phyloP scores from a whole-genome alignment of 148 eudicot genomes.

The Polygonum aviculare region DNA sequence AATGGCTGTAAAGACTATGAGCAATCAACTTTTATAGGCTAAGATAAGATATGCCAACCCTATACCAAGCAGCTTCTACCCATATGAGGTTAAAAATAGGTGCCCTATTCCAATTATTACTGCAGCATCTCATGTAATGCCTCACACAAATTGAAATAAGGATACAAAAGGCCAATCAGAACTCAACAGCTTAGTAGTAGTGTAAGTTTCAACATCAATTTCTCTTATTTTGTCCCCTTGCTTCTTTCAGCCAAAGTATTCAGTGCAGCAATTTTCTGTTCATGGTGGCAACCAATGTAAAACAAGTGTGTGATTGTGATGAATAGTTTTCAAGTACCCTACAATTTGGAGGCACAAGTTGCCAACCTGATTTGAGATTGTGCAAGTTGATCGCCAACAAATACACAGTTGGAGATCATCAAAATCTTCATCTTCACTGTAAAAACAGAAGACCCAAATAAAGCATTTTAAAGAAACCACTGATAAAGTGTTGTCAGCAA shows the following conservation, averaged over 20 bases:
- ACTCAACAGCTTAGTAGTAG: neutral
- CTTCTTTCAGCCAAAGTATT: neutral
- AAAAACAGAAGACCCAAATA: neutral
- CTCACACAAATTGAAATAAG: constrained; percentile 3
- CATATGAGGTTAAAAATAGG: constrained; percentile 3
- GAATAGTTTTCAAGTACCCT: neutral
- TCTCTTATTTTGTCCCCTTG: neutral
- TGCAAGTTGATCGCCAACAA: neutral
- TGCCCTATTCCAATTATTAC: neutral
- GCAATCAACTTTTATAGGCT: neutral
- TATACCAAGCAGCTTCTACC: neutral
- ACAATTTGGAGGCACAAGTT: neutral
- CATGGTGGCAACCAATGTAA: neutral
- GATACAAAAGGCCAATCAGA: neutral
- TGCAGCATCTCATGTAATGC: neutral
- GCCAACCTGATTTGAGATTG: neutral
- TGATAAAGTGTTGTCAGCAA: neutral
- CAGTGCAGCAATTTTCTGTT: neutral
- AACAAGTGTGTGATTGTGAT: neutral
- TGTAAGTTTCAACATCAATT: neutral
- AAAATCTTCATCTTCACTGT: neutral
- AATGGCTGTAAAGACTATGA: neutral
- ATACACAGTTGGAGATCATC: neutral
- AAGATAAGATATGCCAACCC: constrained; percentile 7
- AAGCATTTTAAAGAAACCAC: neutral